Base-by-base conservation (phyloP, 78 protist genomes). In the Monosiga brevicollis region DNA sequence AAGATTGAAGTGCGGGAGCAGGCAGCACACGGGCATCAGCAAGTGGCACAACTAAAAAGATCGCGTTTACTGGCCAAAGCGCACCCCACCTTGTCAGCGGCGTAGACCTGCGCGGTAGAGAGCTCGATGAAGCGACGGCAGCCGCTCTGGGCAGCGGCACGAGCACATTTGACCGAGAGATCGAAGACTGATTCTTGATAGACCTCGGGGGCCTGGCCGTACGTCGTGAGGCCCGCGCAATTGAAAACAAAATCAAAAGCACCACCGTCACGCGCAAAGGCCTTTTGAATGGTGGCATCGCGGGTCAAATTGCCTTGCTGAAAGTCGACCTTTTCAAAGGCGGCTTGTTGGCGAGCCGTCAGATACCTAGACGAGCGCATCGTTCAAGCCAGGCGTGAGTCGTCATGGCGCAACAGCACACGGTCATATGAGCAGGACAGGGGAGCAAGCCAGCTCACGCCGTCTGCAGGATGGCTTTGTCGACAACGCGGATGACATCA, bases 91-190 rank as follows among this genome's bases (percentile, higher is more conserved):
- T 90, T 91, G 29, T 81, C 83, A 10, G 90, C 75, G 15, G 87
- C 91, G 87, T 95, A 95, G 35, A 96, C 91, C 71, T 90, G 95
- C 40, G 97, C 95, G 38, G 96, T 93, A 26, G 96, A 93, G 37
- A 96, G 87, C n/a, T 96, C 94, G 25, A 96, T 62, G 90, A 90
- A 96, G 36, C 86, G 79, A 34, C 83, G 78, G 78, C 88, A 88
- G 41, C 85, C 84, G 49, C 78, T 86, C 73, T 82, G 55, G 42
- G 90, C 90, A 11, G 96, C 97, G 39, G 74, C 91, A 37, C 42
- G 42, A 2, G 87, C 95, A 75, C 89, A 76, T 41, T 84, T 87
- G 20, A n/a, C 74, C 1, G 90, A 34, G 70, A 94, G 79, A 20
- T 83, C 90, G 40, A 49, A 32, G 11, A 93, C 83, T 29, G 82